Evolutionary conservation across 108 stramenopile genomes (phyloP), one percentile per base, ranked within the genome.

Genomic region (Skeletonema tropicum): DNA sequence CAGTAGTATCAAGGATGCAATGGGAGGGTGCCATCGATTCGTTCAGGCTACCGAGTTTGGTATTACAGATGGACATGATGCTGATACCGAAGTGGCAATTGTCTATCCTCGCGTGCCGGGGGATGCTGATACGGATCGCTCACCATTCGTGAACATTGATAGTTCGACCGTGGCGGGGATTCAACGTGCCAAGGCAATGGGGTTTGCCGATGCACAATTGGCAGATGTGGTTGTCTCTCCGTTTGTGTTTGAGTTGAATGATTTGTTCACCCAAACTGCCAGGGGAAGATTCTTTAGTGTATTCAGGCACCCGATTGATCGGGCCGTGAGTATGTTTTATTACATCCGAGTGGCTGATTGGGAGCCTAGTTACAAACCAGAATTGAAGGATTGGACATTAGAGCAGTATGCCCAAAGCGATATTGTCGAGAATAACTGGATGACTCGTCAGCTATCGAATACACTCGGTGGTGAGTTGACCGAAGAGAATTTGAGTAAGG

Each of bases 81-180:
- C 74, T 23, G 86, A 87, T 64, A 80, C 77, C 42, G 82, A 75
- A 59, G 69, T 87, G 11, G 84, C 84, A 4, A 71, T 87, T 19
- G 86, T 87, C 15, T 87, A 87, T 42, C 86, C 86, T 13, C 57
- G 39, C 14, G 71, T 82, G 3, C 83, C 83, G 19, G 86, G 86
- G 33, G 73, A 39, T 8, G 74, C 71, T 3, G 84, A 79, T 45
- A 73, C 67, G 14, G 84, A 85, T 73, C 76, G 82, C 13, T 74
- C 71, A 21, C 86, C 86, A 1, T 87, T 87, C 63, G 86, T 87
- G 13, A 87, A 87, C 65, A 83, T 87, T 36, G 86, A 87, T 66
- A 83, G 77, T n/a, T 85, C 84, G n/a, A 87, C 86, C 12, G 82
- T 80, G 5, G 77, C 59, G 11, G 86, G 86, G 2, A 85, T 87